A percentile compares a stretch with the other conserved stretches of the same genome.
phyloP scores from a whole-genome alignment of 1,284 basidiomycete species.

The Malassezia equina region DNA sequence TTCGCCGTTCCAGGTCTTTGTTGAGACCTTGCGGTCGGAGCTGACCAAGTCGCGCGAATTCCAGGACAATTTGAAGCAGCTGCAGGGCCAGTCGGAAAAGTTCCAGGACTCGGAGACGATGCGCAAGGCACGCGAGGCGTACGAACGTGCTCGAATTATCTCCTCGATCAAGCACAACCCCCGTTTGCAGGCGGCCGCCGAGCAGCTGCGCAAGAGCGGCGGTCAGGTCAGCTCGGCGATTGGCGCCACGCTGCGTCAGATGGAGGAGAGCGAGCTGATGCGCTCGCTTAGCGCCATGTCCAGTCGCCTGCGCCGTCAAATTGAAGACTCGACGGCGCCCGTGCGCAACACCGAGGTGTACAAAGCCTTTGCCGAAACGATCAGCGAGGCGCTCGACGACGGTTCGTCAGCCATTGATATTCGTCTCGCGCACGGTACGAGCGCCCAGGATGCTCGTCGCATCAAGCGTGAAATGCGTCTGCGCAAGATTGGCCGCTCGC shows the following conservation, averaged over 20 bases:
- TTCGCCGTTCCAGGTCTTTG: constrained; percentile 90
- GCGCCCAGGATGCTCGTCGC: constrained; percentile 57
- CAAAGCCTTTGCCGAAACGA: constrained; percentile 75
- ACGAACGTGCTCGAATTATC: constrained; percentile 84
- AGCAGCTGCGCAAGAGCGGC: constrained; percentile 77
- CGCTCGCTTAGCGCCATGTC: constrained; percentile 33
- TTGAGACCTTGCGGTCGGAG: constrained; percentile 84
- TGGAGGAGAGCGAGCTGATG: constrained; percentile 89
- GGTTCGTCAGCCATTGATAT: constrained; percentile 61
- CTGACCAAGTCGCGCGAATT: constrained; percentile 84
- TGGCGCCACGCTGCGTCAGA: constrained; percentile 71
- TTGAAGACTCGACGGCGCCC: constrained; percentile 41
- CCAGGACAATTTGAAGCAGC: constrained; percentile 90
- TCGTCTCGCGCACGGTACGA: constrained; percentile 56
- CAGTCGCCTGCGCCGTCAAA: constrained; percentile 28
- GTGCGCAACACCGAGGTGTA: constrained; percentile 91
- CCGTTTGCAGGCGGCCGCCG: constrained; percentile 73
- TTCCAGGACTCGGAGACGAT: constrained; percentile 93
- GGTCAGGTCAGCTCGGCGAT: constrained; percentile 90
- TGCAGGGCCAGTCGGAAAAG: constrained; percentile 94
- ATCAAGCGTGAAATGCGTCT: constrained; percentile 39
- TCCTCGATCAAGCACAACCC: constrained; percentile 97
- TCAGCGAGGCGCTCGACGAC: constrained; percentile 87
- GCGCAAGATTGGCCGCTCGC: constrained; percentile 37
- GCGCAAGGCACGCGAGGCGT: constrained; percentile 77